A percentile compares a stretch with the other conserved stretches of the same genome.
Evolutionary conservation across 2,329 filamentous ascomycete genomes (phyloP).

Genomic region (Lasiodiplodia theobromae): DNA sequence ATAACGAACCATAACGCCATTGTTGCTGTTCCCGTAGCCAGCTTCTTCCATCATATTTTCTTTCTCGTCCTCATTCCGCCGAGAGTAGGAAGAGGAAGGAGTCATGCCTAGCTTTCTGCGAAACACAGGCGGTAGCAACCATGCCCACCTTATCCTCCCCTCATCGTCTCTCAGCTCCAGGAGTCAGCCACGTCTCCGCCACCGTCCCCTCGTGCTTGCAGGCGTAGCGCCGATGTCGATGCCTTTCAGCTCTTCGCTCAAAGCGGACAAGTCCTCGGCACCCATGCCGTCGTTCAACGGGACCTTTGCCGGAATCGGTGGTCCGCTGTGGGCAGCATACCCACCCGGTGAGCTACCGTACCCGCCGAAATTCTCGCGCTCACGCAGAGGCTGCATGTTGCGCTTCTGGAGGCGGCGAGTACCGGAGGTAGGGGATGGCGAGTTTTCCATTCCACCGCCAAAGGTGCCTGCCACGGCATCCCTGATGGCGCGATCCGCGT

Average conservation of each 20-base stretch:
- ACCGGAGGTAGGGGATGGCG: neutral
- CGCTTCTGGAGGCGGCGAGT: conserved; percentile 41
- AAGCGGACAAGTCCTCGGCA: conserved; percentile 60
- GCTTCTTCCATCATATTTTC: conserved; percentile 4
- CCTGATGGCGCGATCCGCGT: conserved; percentile 23
- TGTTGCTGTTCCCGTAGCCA: neutral
- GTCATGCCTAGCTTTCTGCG: neutral
- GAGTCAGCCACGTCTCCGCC: conserved; percentile 22
- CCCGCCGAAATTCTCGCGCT: conserved; percentile 44
- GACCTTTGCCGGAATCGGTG: conserved; percentile 75
- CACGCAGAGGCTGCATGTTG: conserved; percentile 38
- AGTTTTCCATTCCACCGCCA: neutral
- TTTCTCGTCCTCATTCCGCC: conserved; percentile 14
- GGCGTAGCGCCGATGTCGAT: conserved; percentile 52
- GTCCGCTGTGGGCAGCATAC: conserved; percentile 49
- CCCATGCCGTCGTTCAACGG: conserved; percentile 60
- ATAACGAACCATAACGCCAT: conserved; percentile 22
- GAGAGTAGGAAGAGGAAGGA: conserved; percentile 5
- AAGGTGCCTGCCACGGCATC: conserved; percentile 21
- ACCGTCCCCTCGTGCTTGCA: conserved; percentile 13
- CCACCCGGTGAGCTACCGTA: conserved; percentile 40
- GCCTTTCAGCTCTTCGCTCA: conserved; percentile 73
- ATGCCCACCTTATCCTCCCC: neutral
- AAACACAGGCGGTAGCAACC: conserved; percentile 5
- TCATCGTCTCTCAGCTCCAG: conserved; percentile 16